These are phyloP conservation scores for Blastobotrys terrestris DNA, from an alignment of 805 yeast species.

Conservation along the genomic window DNA sequence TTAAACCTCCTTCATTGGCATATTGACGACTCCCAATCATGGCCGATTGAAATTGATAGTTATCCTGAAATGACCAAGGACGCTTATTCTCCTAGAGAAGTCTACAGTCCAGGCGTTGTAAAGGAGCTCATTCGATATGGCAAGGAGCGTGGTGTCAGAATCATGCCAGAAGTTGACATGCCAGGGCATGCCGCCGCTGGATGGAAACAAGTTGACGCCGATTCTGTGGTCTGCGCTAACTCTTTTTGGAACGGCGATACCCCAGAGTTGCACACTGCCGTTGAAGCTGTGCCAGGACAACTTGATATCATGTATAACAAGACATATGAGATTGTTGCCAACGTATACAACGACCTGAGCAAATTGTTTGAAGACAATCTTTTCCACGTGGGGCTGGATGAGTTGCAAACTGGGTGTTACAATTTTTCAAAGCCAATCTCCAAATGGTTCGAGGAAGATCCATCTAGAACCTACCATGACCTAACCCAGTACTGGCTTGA, in stretches of 20 bases:
- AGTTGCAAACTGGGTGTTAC: constrained; percentile 30
- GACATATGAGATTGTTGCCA: constrained; percentile 29
- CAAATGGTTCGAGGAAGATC: constrained; percentile 28
- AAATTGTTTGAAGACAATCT: constrained; percentile 29
- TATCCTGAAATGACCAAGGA: constrained; percentile 32
- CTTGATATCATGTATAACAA: constrained; percentile 29
- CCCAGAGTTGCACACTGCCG: constrained; percentile 6
- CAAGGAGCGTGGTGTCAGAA: constrained; percentile 30
- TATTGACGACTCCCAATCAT: constrained; percentile 33
- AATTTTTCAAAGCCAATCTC: constrained; percentile 23
- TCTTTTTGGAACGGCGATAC: constrained; percentile 7
- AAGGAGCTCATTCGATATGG: constrained; percentile 29
- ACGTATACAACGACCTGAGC: constrained; percentile 31
- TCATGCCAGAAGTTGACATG: constrained; percentile 36
- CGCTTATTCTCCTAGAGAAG: constrained; percentile 32
- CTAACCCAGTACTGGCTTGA: constrained; percentile 33
- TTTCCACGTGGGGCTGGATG: constrained; percentile 38
- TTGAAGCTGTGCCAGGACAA: constrained; percentile 34
- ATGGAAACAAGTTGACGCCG: constrained; percentile 28
- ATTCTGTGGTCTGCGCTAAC: constrained; percentile 26
- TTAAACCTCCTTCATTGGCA: constrained; percentile 38
- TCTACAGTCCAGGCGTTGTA: constrained; percentile 28
- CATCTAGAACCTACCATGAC: constrained; percentile 24
- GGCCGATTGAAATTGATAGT: constrained; percentile 31
- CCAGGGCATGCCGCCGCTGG: constrained; percentile 38